Base-by-base conservation (phyloP, 495 filamentous ascomycete species). In the Xylaria scruposa region DNA sequence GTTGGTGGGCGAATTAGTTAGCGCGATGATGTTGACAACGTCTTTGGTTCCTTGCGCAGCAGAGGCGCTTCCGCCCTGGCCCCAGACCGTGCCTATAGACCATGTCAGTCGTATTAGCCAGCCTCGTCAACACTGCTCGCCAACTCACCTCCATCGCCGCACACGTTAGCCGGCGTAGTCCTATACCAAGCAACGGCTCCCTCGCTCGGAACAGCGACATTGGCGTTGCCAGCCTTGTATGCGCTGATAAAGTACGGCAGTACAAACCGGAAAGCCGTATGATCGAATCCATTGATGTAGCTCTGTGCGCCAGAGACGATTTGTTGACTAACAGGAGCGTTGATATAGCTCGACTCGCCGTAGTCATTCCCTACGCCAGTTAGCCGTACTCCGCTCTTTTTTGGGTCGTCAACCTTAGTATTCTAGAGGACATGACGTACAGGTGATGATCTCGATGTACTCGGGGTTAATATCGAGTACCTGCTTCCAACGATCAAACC, bases 311-410 rank as follows among this genome's bases (percentile, higher is more conserved):
- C 88, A 9, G 78, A 70, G 0, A 89, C 85, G 4, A 90, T 84
- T 9, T 88, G 85, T 7, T 79, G 75, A 0, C 80, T 68, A 42
- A 84, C 77, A 44, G 90, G 83, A 4, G 87, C 88, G 42, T 89
- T 90, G 70, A 94, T 90, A 73, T 94, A 93, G 81, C 92, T 91
- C 9, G 89, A 88, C 78, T 94, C 92, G 56, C 91, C 92, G 68
- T 87, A 94, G 78, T 94, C 92, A 70, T 94, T 94, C 92, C 92
- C 93, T 78, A 80, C 82, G 26, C 84, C 19, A 0, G 67, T 78
- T 61, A 69, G 72, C 77, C 53, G 66, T 12, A 54, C 1, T 31
- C 1, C 4, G 24, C 19, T 24, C n/a, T 65, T 4, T 26, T 51
- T 2, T 0, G 26, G 8, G 36, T 42, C 29, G 12, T 6, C 29